Percentiles rank a stretch among this genome's conserved stretches.
Evolutionary conservation across 1,284 basidiomycete genomes (phyloP).

Genomic region (Leccinum angustisporum): DNA sequence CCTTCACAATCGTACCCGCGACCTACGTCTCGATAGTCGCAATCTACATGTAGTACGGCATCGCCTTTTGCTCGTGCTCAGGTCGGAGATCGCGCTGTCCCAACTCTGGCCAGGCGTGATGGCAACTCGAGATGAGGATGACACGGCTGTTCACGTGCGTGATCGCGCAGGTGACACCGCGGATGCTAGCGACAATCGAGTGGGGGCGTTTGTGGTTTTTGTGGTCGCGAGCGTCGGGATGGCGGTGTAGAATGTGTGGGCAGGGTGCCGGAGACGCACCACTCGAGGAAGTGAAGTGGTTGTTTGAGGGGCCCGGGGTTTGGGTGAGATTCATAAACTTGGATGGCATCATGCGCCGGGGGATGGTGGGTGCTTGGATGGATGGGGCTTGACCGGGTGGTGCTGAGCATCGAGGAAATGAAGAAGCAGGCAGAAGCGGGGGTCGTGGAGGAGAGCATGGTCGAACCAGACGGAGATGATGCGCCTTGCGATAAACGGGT

Average conservation of each 20-base stretch:
- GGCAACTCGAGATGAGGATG: slow-evolving; percentile 38
- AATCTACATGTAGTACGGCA: slow-evolving; percentile 49
- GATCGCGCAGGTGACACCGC: slow-evolving; percentile 50
- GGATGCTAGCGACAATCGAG: slow-evolving; percentile 44
- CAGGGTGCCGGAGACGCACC: slow-evolving; percentile 48
- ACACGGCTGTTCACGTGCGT: slow-evolving; percentile 51
- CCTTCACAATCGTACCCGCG: slow-evolving; percentile 35
- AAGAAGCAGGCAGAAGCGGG: slow-evolving; percentile 15
- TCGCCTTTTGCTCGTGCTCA: slow-evolving; percentile 48
- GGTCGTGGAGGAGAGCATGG: neutral
- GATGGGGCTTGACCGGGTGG: slow-evolving; percentile 21
- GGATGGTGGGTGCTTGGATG: slow-evolving; percentile 40
- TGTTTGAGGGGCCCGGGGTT: slow-evolving; percentile 44
- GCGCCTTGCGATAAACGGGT: slow-evolving; percentile 2
- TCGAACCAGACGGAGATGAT: neutral
- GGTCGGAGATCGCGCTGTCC: slow-evolving; percentile 47
- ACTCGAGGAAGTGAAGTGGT: slow-evolving; percentile 46
- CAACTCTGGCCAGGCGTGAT: slow-evolving; percentile 44
- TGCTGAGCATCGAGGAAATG: slow-evolving; percentile 31
- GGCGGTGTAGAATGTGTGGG: slow-evolving; percentile 42
- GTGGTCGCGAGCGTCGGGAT: slow-evolving; percentile 45
- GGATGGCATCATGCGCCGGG: slow-evolving; percentile 50
- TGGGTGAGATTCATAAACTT: slow-evolving; percentile 38
- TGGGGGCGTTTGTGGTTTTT: slow-evolving; percentile 54
- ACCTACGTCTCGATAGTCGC: slow-evolving; percentile 48